phyloP scores from a whole-genome alignment of 257 asterid species.

The Linaria vulgaris region DNA sequence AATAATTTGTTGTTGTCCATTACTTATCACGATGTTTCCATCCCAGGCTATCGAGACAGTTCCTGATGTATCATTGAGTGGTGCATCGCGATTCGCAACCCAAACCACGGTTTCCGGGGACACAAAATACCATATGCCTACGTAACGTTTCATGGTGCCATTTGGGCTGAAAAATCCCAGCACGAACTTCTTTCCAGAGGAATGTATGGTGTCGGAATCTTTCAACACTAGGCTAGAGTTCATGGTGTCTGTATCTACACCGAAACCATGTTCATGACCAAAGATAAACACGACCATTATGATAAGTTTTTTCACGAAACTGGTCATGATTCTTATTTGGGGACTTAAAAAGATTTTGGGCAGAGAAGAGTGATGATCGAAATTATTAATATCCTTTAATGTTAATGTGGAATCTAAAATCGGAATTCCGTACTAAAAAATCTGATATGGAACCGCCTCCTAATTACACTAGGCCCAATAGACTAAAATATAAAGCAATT shows the following conservation, averaged over 20 bases:
- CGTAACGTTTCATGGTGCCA: slow-evolving; percentile 26
- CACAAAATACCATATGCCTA: slow-evolving; percentile 37
- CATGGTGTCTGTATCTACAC: slow-evolving; percentile 32
- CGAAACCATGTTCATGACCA: background rate
- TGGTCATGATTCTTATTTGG: too few species aligned
- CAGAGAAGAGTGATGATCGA: too few species aligned
- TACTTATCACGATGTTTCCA: slow-evolving; percentile 44
- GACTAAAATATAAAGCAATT: too few species aligned
- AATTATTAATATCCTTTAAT: too few species aligned
- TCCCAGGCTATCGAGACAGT: slow-evolving; percentile 34
- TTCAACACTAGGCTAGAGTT: slow-evolving; percentile 24
- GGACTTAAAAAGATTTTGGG: too few species aligned
- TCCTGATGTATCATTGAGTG: slow-evolving; percentile 41
- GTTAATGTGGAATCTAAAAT: too few species aligned
- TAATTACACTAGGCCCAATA: too few species aligned
- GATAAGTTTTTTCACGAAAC: too few species aligned
- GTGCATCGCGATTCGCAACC: slow-evolving; percentile 58
- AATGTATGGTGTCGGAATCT: slow-evolving; percentile 30
- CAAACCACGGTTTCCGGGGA: slow-evolving; percentile 36
- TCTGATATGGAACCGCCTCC: too few species aligned
- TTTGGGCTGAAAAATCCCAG: slow-evolving; percentile 39
- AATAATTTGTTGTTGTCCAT: slow-evolving; percentile 25
- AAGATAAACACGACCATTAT: too few species aligned
- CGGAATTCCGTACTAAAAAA: too few species aligned
- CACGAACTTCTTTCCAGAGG: slow-evolving; percentile 27